Percentiles rank a stretch among this genome's conserved stretches.
phyloP scores from a whole-genome alignment of 805 yeast species.

The Zygosaccharomyces pseudorouxii region DNA sequence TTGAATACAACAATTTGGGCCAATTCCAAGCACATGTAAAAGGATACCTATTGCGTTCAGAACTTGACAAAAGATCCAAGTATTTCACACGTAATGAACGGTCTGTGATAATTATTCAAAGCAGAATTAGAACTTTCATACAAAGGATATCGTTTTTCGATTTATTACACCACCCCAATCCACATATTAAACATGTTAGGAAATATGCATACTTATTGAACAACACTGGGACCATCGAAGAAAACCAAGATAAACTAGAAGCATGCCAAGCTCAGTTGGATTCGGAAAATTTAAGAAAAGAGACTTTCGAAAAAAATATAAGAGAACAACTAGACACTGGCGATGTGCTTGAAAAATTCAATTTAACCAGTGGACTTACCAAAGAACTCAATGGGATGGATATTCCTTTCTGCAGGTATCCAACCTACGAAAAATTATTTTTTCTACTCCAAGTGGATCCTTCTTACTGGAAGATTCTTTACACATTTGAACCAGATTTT shows the following conservation, averaged over 20 bases:
- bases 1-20: conserved; percentile 41
- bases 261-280: conserved; percentile 63
- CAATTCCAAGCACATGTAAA: conserved; percentile 52
- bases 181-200: conserved; percentile 71
- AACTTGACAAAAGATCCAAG: conserved; percentile 32
- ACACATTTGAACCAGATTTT: conserved; percentile 36
- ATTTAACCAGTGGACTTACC: conserved; percentile 48
- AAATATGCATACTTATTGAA: conserved; percentile 72
- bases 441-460: conserved; percentile 84
- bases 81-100: conserved; percentile 54
- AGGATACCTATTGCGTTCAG: conserved; percentile 43
- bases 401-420: conserved; percentile 18
- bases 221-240: conserved; percentile 68
- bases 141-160: conserved; percentile 71
- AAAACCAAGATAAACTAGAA: conserved; percentile 66
- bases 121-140: conserved; percentile 59
- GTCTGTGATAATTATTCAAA: conserved; percentile 70
- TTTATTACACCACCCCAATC: conserved; percentile 63
- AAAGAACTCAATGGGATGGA: conserved; percentile 11
- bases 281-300: conserved; percentile 65
- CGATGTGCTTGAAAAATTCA: conserved; percentile 71
- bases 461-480: conserved; percentile 56
- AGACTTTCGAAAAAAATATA: conserved; percentile 65
- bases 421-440: conserved; percentile 64
- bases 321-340: conserved; percentile 75